Evolutionary conservation across 768 basidiomycete genomes (phyloP).

Genomic region (Gymnopilus junonius): DNA sequence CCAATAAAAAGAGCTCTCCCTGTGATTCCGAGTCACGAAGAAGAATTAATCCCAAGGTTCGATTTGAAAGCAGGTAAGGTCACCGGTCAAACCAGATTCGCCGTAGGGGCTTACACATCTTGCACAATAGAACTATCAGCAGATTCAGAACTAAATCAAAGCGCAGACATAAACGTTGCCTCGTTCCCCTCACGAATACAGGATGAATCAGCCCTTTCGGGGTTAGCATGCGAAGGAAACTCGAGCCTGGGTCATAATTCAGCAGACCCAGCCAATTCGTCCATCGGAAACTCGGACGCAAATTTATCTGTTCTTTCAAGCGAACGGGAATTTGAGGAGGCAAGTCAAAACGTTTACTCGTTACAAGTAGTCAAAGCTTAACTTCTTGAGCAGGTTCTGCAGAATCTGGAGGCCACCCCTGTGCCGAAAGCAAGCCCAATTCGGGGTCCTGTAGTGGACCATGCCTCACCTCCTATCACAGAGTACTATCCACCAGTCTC

Average conservation of each 20-base stretch:
- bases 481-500: constrained; percentile 17
- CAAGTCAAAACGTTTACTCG: neutral
- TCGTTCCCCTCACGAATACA: constrained; percentile 28
- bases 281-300: constrained; percentile 32
- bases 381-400: constrained; percentile 7
- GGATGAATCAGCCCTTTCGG: constrained; percentile 28
- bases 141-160: constrained; percentile 20
- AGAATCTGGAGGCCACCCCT: constrained; percentile 9
- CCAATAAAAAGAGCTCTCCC: constrained; percentile 34
- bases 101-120: neutral
- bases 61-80: constrained; percentile 29
- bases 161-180: constrained; percentile 25
- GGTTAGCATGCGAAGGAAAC: constrained; percentile 20
- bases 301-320: constrained; percentile 25
- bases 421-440: neutral
- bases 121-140: constrained; percentile 11
- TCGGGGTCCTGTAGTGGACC: neutral
- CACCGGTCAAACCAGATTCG: neutral
- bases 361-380: neutral
- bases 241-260: constrained; percentile 28
- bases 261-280: constrained; percentile 31
- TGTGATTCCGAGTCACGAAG: constrained; percentile 17
- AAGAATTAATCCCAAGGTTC: constrained; percentile 38
- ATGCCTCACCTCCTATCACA: constrained; percentile 12
- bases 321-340: constrained; percentile 20